Evolutionary conservation across 805 yeast species (phyloP).

Genomic region (Metschnikowia dekortorum): DNA sequence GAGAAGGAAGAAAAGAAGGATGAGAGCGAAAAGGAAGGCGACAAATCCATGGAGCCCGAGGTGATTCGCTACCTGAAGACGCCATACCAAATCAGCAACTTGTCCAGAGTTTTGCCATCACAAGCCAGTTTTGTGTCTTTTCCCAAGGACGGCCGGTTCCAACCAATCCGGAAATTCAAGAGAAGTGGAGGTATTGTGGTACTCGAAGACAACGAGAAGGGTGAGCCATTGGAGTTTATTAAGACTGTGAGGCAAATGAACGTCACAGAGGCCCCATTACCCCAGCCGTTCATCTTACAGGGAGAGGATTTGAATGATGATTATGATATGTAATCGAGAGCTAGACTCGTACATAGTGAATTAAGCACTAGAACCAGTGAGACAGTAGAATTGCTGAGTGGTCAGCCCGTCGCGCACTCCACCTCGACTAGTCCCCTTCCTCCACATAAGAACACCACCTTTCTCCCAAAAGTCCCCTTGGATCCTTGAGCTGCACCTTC

Average conservation of each 20-base stretch:
- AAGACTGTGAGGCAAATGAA: conserved; percentile 80
- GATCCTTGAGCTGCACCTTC: too few species aligned
- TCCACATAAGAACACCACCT: too few species aligned
- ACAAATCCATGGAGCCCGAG: conserved; percentile 26
- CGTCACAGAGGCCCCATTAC: conserved; percentile 69
- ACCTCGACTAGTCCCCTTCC: too few species aligned
- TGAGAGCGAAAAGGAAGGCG: conserved; percentile 14
- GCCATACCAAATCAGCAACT: conserved; percentile 68
- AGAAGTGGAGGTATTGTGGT: conserved; percentile 69
- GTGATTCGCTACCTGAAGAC: conserved; percentile 54
- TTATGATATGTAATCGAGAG: conserved; percentile 5
- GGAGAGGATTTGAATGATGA: conserved; percentile 49
- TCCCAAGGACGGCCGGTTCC: conserved; percentile 66
- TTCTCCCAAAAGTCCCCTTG: too few species aligned
- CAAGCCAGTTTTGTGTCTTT: conserved; percentile 84
- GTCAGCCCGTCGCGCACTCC: too few species aligned
- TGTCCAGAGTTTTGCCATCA: conserved; percentile 85
- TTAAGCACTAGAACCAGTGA: not conserved
- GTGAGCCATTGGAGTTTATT: conserved; percentile 58
- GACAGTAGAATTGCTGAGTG: not conserved
- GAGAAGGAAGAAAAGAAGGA: conserved; percentile 2
- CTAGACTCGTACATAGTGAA: conserved; percentile 5
- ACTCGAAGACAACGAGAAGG: conserved; percentile 59
- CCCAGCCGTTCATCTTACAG: conserved; percentile 63
- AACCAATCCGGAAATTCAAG: conserved; percentile 76